These are phyloP conservation scores for Coprinopsis sp. DNA, from an alignment of 768 basidiomycete genomes.

Conservation along the genomic window DNA sequence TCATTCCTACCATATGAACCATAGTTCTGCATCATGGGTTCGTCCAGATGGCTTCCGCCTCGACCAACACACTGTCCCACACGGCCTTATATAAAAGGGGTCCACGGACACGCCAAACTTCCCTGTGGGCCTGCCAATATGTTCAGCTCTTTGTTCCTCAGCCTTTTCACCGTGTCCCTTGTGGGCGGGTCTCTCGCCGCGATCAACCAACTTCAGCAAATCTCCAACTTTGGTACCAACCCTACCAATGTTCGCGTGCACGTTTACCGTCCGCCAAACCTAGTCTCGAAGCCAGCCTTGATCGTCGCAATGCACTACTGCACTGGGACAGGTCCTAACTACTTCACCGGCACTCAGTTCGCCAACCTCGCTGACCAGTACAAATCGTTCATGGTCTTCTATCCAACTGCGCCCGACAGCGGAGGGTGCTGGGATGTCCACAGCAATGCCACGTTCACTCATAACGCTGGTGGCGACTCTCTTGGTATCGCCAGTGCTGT, in stretches of 20 bases:
- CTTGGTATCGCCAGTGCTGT: slow-evolving; percentile 44
- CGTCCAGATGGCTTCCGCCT: no score
- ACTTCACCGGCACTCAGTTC: slow-evolving; percentile 45
- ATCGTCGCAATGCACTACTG: slow-evolving; percentile 55
- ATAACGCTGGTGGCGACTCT: slow-evolving; percentile 53
- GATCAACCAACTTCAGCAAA: slow-evolving; percentile 32
- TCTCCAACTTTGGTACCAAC: slow-evolving; percentile 46
- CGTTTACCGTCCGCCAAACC: slow-evolving; percentile 37
- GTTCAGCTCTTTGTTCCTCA: slow-evolving; percentile 1
- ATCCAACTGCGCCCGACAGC: slow-evolving; percentile 37
- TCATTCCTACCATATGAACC: no score
- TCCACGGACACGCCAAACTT: not conserved
- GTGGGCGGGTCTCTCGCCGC: slow-evolving; percentile 11
- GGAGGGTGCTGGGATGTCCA: slow-evolving; percentile 54
- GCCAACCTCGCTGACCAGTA: slow-evolving; percentile 44
- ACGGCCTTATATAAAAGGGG: not conserved
- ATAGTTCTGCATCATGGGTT: no score
- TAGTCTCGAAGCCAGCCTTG: slow-evolving; percentile 36
- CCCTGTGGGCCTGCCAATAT: not conserved
- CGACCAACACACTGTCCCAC: no score
- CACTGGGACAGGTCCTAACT: slow-evolving; percentile 45
- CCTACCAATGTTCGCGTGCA: slow-evolving; percentile 49
- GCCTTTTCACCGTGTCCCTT: not conserved
- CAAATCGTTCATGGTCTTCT: slow-evolving; percentile 47
- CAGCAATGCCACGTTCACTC: slow-evolving; percentile 46